Base-by-base conservation (phyloP, 225 moss, liverwort and hornwort species). In the Straminergon stramineum region DNA sequence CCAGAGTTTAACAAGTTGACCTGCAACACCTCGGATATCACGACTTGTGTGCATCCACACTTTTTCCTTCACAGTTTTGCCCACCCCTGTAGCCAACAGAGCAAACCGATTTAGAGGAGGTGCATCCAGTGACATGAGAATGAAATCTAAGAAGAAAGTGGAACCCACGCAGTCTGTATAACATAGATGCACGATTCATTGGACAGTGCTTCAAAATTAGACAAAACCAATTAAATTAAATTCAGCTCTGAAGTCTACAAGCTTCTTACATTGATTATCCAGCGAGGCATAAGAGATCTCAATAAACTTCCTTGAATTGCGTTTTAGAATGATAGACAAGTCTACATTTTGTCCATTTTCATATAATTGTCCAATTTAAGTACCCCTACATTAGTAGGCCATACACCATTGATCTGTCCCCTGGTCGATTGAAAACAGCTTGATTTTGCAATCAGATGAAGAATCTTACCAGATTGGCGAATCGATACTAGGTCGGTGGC, bases 21-120 rank as follows among this genome's bases (percentile, higher is more conserved):
- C 95, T 68, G 95, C 95, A 69, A 95, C 92, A 84, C 90, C 90
- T 79, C 95, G 92, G 62, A 95, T 95, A 90, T 95, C 95, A 71
- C 95, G 94, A 91, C 95, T 95, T 39, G 94, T 93, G 85, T 95
- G 95, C 91, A 95, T 93, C 90, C 95, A 95, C 53, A 95, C 94
- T 87, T 94, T 95, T 84, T 95, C 95, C 79, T 95, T 95, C 70
- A 95, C 93, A 55, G 94, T 95, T 92, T 90, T 94, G 20, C 95
- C 95, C 10, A 95, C 92, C 70, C 95, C 95, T 95, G 89, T 74
- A 90, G 35, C 62, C 48, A 91, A 26, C 76, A 81, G 63, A 89
- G 37, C 48, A 71, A 82, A 70, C 63, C 63, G 71, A 61, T 48
- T 86, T 66, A 89, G 53, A 86, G 56, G 43, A 76, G 78, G 83